Evolutionary conservation across 106 monocot genomes (phyloP).

Genomic region (Alisma plantagoaquatica): DNA sequence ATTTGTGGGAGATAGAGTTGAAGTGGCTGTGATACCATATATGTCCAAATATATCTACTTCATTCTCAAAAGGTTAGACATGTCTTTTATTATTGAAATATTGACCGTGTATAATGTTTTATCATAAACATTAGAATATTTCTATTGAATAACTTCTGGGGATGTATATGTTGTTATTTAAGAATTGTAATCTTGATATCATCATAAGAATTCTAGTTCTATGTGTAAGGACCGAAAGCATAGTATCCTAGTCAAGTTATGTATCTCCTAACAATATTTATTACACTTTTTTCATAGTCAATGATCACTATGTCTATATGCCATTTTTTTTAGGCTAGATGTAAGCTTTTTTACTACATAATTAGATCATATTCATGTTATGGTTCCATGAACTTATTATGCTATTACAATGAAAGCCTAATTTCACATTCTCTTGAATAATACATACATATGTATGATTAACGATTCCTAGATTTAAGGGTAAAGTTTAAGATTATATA

Average conservation of each 20-base stretch:
- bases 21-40: no score
- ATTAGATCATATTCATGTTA: not conserved
- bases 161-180: not conserved
- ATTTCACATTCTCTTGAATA: not conserved
- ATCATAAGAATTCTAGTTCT: not conserved
- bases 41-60: no score
- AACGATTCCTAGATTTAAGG: no score
- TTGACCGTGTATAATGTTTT: no score
- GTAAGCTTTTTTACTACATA: not conserved
- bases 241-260: not conserved
- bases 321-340: not conserved
- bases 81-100: no score
- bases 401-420: not conserved
- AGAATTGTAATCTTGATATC: not conserved
- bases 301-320: not conserved
- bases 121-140: no score
- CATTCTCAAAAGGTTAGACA: no score
- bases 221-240: not conserved
- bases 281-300: not conserved
- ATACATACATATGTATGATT: not conserved
- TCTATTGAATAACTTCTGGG: not conserved
- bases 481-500: no score
- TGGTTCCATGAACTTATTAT: not conserved
- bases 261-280: not conserved
- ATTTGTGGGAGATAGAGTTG: no score